Base-by-base conservation (phyloP, 2,329 filamentous ascomycete genomes). In the Aaosphaeria arxii region DNA sequence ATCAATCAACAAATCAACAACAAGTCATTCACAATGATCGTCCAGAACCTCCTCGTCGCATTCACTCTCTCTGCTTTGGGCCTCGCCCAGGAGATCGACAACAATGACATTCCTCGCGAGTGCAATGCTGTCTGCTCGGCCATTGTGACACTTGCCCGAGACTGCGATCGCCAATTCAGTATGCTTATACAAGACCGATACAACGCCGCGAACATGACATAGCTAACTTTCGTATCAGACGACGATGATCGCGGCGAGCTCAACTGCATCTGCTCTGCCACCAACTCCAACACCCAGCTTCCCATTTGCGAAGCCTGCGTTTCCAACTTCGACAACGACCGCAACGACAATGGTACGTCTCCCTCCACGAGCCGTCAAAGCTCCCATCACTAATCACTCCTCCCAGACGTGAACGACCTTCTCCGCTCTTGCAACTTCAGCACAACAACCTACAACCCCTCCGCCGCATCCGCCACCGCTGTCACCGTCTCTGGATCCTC, bases 251-350 rank as follows among this genome's bases (percentile, higher is more conserved):
- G 45, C 7, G 57, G 49, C 17, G 59, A 58, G 43, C 45, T 55
- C 7, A 51, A 62, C 40, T 69, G 64, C 49, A 56, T 69, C 49
- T 69, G 66, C 57, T 55, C 53, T 11, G 55, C 57, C 11, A 42
- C 48, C 9, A 57, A 59, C 42, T 62, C 61, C 11, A 55, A 45
- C 50, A 55, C 49, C 13, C 44, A 63, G 6, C 38, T 68, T 11
- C 64, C 66, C 1, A 38, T 53, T 11, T 69, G 64, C 49, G 64
- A 62, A 13, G 59, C 64, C 13, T 69, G 64, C 46, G 57, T 69
- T 33, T 44, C 54, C 5, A 48, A 59, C 40, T 63, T 50, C 55
- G 59, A 63, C 42, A 50, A 45, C 32, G 59, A 55, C 31, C 42
- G 44, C 29, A 50, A 53, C 36, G 57, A 65, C 45, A 60, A 60